Conservation (phyloP, 306 rosid species). For the Coriaria nepalensis region DNA sequence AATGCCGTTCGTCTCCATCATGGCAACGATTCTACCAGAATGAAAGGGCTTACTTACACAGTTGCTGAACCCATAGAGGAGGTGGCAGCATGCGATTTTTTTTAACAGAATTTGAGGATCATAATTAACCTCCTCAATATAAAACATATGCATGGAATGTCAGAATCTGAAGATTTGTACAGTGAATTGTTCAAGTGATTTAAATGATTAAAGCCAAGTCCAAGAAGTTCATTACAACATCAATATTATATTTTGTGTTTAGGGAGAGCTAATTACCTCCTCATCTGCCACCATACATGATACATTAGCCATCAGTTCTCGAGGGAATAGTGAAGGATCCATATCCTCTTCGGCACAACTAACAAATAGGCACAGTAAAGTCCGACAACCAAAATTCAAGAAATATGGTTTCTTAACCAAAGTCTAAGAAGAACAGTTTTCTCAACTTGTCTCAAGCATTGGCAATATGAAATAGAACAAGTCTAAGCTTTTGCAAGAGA, state of each 20-base stretch:
- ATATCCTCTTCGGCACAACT: slow-evolving; percentile 91
- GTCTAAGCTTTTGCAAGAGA: not conserved
- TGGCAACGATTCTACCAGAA: slow-evolving; percentile 49
- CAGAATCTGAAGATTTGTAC: slow-evolving; percentile 6
- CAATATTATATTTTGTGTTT: not conserved
- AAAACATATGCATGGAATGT: slow-evolving; percentile 9
- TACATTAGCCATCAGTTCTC: slow-evolving; percentile 62
- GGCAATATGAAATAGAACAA: too few relatives aligned
- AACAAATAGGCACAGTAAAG: slow-evolving; percentile 11
- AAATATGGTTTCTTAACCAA: not conserved
- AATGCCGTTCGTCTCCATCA: slow-evolving; percentile 71
- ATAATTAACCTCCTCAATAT: slow-evolving; percentile 50
- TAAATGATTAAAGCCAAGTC: not conserved
- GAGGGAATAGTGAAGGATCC: slow-evolving; percentile 80
- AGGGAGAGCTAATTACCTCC: slow-evolving; percentile 36
- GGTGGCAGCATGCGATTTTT: slow-evolving; percentile 87
- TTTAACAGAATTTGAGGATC: slow-evolving; percentile 69
- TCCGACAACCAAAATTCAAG: not conserved
- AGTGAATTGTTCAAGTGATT: not conserved
- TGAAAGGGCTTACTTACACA: slow-evolving; percentile 38
- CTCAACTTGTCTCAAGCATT: too few relatives aligned
- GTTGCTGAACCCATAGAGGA: slow-evolving; percentile 83
- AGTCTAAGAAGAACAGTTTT: too few relatives aligned
- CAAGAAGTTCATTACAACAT: not conserved
- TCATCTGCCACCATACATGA: slow-evolving; percentile 40